Percentiles rank a stretch among this genome's conserved stretches.
phyloP scores from a whole-genome alignment of 371 early-diverging fungal species.

The Mucor lusitanicus region DNA sequence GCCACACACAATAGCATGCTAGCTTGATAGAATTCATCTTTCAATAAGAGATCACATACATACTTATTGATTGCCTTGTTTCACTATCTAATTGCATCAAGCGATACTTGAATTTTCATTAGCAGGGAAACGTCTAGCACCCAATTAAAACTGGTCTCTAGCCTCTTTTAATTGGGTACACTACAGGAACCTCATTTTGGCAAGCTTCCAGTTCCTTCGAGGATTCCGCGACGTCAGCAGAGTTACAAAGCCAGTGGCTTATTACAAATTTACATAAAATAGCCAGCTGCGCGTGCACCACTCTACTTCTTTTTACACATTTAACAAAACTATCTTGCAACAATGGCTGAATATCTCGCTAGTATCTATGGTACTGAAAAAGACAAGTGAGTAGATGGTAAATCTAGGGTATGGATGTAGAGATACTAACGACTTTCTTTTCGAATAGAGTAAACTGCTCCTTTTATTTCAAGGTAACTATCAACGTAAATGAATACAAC shows the following conservation, averaged over 20 bases:
- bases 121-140: neutral
- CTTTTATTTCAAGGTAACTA: conserved; percentile 90
- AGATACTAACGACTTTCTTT: neutral
- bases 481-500: neutral
- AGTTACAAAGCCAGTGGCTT: conserved; percentile 8
- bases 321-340: conserved; percentile 6
- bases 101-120: neutral
- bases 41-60: neutral
- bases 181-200: neutral
- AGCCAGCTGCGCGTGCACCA: neutral
- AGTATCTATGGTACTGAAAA: conserved; percentile 94
- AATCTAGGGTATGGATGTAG: neutral
- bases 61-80: too few species aligned
- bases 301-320: neutral
- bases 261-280: conserved; percentile 1
- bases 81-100: neutral
- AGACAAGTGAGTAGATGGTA: conserved; percentile 73
- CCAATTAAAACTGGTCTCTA: neutral
- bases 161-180: neutral
- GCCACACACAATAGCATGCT: too few species aligned
- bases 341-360: conserved; percentile 89
- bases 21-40: too few species aligned
- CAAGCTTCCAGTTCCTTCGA: neutral
- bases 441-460: conserved; percentile 91
- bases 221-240: conserved; percentile 5